These are phyloP conservation scores for Talaromyces nanjingensis DNA, from an alignment of 495 filamentous ascomycete genomes.

Conservation along the genomic window DNA sequence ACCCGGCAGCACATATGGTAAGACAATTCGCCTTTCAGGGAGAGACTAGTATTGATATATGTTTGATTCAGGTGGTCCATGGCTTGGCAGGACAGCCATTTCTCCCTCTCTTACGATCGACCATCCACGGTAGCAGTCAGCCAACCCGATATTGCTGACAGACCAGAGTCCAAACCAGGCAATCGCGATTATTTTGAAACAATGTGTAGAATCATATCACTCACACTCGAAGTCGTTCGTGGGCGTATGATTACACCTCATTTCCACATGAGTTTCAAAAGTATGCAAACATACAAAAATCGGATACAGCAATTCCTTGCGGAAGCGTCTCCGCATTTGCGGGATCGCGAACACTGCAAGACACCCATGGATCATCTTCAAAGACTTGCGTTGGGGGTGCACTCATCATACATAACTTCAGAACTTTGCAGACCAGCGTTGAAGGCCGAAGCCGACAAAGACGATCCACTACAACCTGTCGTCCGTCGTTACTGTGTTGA, in stretches of 20 bases:
- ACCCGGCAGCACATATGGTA: conserved; percentile 37
- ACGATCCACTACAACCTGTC: conserved; percentile 23
- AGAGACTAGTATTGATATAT: neutral
- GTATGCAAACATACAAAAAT: conserved; percentile 45
- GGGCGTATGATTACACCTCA: conserved; percentile 37
- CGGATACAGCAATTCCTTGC: conserved; percentile 43
- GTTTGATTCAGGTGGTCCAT: conserved; percentile 42
- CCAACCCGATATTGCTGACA: conserved; percentile 43
- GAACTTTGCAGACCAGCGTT: conserved; percentile 51
- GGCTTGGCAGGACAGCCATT: conserved; percentile 55
- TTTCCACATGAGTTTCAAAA: conserved; percentile 30
- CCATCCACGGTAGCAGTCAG: conserved; percentile 47
- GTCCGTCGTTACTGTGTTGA: conserved; percentile 40
- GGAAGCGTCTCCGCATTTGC: conserved; percentile 47
- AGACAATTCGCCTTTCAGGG: conserved; percentile 3
- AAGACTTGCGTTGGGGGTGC: conserved; percentile 48
- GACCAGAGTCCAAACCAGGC: conserved; percentile 40
- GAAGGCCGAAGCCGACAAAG: conserved; percentile 33
- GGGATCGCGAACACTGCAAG: conserved; percentile 38
- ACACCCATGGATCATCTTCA: conserved; percentile 46
- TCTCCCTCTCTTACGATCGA: conserved; percentile 55
- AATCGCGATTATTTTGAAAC: conserved; percentile 47
- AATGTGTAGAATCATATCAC: conserved; percentile 46
- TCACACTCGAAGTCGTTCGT: conserved; percentile 49
- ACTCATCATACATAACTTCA: conserved; percentile 52